A percentile compares a stretch with the other conserved stretches of the same genome.
phyloP scores from a whole-genome alignment of 257 asterid species.

The Cruciata laevipes region DNA sequence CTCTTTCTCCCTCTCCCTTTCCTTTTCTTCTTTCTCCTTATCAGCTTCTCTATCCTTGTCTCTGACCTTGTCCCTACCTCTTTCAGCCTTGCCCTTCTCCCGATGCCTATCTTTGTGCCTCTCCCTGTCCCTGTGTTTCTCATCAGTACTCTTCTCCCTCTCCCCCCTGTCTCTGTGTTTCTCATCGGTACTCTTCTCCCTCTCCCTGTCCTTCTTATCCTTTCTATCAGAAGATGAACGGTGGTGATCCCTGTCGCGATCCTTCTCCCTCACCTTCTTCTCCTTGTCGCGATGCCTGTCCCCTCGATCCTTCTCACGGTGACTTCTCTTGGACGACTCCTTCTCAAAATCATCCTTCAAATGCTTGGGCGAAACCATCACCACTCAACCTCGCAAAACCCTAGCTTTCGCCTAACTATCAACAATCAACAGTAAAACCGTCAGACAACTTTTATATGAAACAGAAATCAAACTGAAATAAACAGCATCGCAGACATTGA shows the following conservation, averaged over 20 bases:
- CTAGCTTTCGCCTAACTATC: neutral
- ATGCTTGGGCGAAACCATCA: constrained; percentile 17
- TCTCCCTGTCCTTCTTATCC: constrained; percentile 5
- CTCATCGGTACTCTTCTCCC: constrained; percentile 9
- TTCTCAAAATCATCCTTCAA: constrained; percentile 14
- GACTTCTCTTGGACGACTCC: constrained; percentile 20
- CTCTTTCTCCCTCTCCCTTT: constrained; percentile 5
- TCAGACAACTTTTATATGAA: constrained; percentile 1
- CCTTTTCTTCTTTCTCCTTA: constrained; percentile 12
- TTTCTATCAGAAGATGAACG: constrained; percentile 5
- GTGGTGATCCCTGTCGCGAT: constrained; percentile 7
- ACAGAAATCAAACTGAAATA: neutral
- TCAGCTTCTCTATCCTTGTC: constrained; percentile 7
- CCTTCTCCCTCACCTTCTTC: constrained; percentile 7
- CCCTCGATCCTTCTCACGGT: constrained; percentile 22
- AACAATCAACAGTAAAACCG: neutral
- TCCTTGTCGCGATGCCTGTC: constrained; percentile 23
- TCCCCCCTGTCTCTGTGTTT: constrained; percentile 1
- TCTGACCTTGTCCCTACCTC: constrained; percentile 9
- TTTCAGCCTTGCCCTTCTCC: constrained; percentile 9
- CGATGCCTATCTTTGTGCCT: neutral
- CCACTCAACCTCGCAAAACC: neutral
- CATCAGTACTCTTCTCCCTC: constrained; percentile 1
- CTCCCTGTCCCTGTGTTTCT: neutral
- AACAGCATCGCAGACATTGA: neutral